Evolutionary conservation across 345 rosid genomes (phyloP).

Genomic region (Erucastrum elatum): DNA sequence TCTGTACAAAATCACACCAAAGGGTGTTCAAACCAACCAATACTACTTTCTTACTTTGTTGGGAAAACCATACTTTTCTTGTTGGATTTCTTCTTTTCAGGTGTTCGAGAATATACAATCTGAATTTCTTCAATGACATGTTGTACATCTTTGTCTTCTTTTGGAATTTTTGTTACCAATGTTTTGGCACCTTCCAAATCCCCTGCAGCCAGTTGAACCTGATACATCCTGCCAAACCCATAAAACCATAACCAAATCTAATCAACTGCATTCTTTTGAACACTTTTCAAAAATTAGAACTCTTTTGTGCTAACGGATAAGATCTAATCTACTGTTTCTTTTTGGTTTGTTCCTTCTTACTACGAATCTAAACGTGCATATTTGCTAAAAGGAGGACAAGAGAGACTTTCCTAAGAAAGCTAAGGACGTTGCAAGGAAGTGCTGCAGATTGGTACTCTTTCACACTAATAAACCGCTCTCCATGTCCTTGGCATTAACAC

Average conservation of each 20-base stretch:
- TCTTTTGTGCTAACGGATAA: background rate
- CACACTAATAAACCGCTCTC: constrained; percentile 52
- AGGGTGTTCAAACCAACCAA: background rate
- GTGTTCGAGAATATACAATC: constrained; percentile 23
- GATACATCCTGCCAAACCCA: constrained; percentile 74
- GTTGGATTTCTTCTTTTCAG: constrained; percentile 10
- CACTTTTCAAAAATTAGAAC: background rate
- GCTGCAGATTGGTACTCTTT: constrained; percentile 59
- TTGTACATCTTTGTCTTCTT: constrained; percentile 64
- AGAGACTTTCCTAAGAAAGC: constrained; percentile 54
- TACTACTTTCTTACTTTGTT: constrained; percentile 1
- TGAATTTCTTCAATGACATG: constrained; percentile 41
- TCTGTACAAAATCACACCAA: background rate
- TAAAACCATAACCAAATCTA: constrained; percentile 5
- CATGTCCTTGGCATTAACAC: constrained; percentile 60
- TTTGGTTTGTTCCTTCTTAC: background rate
- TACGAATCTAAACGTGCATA: background rate
- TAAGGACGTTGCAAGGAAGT: constrained; percentile 60
- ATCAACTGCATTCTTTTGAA: background rate
- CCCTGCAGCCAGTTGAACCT: constrained; percentile 68
- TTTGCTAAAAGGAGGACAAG: background rate
- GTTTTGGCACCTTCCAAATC: constrained; percentile 45
- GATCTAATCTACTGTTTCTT: background rate
- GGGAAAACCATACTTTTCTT: background rate
- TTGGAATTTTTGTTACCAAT: constrained; percentile 51